Base-by-base conservation (phyloP, 2,329 filamentous ascomycete species). In the Fusarium falciforme region DNA sequence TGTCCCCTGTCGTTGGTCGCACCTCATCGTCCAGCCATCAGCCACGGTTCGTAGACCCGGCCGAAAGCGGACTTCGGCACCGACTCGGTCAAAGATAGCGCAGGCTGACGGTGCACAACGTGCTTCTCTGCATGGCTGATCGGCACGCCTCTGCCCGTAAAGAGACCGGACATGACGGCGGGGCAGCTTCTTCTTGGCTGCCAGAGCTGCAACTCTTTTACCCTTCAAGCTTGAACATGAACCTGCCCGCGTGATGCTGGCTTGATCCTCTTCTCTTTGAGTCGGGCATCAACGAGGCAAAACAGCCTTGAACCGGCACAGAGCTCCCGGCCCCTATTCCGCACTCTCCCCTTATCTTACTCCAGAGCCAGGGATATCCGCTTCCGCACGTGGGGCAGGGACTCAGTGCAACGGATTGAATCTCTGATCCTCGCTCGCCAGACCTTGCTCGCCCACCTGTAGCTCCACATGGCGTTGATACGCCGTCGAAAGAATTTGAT, bases 61-160 rank as follows among this genome's bases (percentile, higher is more conserved):
- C 76, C 70, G 64, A 70, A 64, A 66, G 47, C 74, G 72, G 70
- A 52, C 55, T 71, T 77, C 72, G 72, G 72, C 66, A 64, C 70
- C 76, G 58, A 68, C 20, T 29, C 57, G 68, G 67, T 54, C 33
- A 31, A 61, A 64, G 12, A 52, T 66, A n/a, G 42, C 11, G 61
- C 59, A 62, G 36, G 33, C 38, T 47, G 44, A 29, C 8, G 52
- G 47, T 29, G 61, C n/a, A 14, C 31, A 29, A 35, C 31, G 54
- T 49, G 38, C 55, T 65, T 44, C 17, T 58, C 10, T 62, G 60
- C 33, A 54, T 55, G 61, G 61, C 27, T 17, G 61, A 54, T 66
- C 57, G 55, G 20, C 25, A 38, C 44, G 52, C n/a, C 52, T 42
- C 27, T 62, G 29, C 11, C 40, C 29, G 59, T 25, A 61, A 35